Conservation (phyloP, 2,329 filamentous ascomycete species). For the Neoscytalidium dimidiatum region DNA sequence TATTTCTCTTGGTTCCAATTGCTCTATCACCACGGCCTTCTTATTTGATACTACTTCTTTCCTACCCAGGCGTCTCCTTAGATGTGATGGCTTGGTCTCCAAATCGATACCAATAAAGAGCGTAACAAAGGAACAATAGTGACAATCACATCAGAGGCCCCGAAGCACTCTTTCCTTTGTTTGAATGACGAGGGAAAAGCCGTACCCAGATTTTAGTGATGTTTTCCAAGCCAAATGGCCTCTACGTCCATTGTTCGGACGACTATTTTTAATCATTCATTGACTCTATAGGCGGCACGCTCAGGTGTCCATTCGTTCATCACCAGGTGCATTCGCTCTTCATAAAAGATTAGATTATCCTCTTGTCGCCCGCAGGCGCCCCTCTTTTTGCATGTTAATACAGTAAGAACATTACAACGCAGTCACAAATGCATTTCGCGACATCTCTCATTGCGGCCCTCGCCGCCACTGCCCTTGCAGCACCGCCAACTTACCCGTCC, state of each 20-base stretch:
- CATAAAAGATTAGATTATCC: not conserved
- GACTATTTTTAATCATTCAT: not conserved
- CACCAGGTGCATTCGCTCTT: not conserved
- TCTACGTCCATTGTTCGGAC: not conserved
- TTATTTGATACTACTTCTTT: no score
- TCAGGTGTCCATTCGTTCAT: not conserved
- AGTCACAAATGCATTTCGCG: not conserved
- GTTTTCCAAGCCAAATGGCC: not conserved
- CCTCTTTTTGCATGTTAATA: not conserved
- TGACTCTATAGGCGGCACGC: not conserved
- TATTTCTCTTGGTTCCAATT: no score
- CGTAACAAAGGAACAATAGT: not conserved
- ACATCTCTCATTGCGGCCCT: not conserved
- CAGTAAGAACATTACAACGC: not conserved
- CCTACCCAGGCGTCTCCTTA: no score
- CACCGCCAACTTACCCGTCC: not conserved
- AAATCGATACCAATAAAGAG: not conserved
- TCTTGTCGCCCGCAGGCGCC: not conserved
- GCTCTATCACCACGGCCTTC: no score
- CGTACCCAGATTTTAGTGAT: not conserved
- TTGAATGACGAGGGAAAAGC: not conserved
- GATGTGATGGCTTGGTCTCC: not conserved
- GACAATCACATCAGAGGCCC: not conserved
- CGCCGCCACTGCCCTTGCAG: not conserved
- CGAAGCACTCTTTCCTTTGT: no score